phyloP scores from a whole-genome alignment of 2,329 filamentous ascomycete species.

The Didymella keratinophila region DNA sequence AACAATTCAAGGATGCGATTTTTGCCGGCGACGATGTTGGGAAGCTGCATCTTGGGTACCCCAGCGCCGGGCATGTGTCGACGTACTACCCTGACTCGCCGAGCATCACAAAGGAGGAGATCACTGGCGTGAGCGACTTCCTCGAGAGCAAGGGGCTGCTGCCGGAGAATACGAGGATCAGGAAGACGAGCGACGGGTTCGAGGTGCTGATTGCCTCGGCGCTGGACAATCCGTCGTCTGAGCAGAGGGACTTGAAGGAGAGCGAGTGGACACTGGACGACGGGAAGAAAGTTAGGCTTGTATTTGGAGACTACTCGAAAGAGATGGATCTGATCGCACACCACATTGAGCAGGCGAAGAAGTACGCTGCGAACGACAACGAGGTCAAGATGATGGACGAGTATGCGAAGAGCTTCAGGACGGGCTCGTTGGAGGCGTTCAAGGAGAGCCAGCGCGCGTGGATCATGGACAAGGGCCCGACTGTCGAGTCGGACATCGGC shows the following conservation, averaged over 20 bases:
- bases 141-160: constrained; percentile 56
- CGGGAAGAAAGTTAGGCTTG: constrained; percentile 56
- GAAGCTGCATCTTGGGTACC: constrained; percentile 60
- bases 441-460: constrained; percentile 61
- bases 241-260: constrained; percentile 54
- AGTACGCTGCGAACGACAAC: constrained; percentile 57
- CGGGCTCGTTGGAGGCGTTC: constrained; percentile 60
- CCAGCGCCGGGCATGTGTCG: constrained; percentile 57
- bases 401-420: constrained; percentile 60
- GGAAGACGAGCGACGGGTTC: constrained; percentile 55
- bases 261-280: constrained; percentile 57
- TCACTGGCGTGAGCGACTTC: constrained; percentile 56
- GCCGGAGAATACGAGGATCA: constrained; percentile 60
- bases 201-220: constrained; percentile 60
- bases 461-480: constrained; percentile 61
- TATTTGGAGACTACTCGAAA: constrained; percentile 56
- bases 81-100: constrained; percentile 61
- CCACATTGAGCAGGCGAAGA: constrained; percentile 57
- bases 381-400: constrained; percentile 56
- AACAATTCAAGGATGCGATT: constrained; percentile 55
- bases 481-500: constrained; percentile 62
- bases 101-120: constrained; percentile 58
- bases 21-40: constrained; percentile 54
- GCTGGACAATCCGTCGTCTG: constrained; percentile 48
- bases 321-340: constrained; percentile 58